Percentiles rank a stretch among this genome's conserved stretches.
phyloP scores from a whole-genome alignment of 2,329 filamentous ascomycete species.

The Colletotrichum coccodes region DNA sequence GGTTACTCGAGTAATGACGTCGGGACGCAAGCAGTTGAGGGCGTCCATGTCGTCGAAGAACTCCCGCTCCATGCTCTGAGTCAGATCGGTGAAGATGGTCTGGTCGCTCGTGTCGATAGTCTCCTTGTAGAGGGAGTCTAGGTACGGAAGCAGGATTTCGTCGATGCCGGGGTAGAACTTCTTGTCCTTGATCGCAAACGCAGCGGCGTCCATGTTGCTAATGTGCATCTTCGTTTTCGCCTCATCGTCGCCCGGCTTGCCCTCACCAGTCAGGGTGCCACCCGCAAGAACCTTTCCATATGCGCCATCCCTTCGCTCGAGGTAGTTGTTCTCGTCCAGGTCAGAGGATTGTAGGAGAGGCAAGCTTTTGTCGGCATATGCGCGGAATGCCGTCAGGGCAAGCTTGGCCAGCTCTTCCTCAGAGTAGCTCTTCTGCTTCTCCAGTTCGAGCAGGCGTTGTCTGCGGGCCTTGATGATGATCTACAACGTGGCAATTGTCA shows the following conservation, averaged over 20 bases:
- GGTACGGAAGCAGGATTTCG: constrained; percentile 81
- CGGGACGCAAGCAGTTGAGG: constrained; percentile 85
- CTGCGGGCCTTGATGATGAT: constrained; percentile 75
- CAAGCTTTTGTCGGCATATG: constrained; percentile 66
- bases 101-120: constrained; percentile 70
- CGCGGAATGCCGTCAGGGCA: constrained; percentile 62
- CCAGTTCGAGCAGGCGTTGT: constrained; percentile 82
- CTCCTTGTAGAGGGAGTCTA: constrained; percentile 77
- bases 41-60: constrained; percentile 90
- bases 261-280: constrained; percentile 64
- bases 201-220: constrained; percentile 66
- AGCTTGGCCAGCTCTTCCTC: constrained; percentile 57
- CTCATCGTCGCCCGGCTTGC: constrained; percentile 78
- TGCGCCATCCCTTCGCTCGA: constrained; percentile 57
- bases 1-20: constrained; percentile 88
- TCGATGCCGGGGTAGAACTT: constrained; percentile 66
- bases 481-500: constrained; percentile 40
- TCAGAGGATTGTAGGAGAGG: constrained; percentile 57
- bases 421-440: constrained; percentile 74
- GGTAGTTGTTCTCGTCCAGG: constrained; percentile 62
- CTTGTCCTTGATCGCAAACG: constrained; percentile 57
- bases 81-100: constrained; percentile 86
- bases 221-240: constrained; percentile 93
- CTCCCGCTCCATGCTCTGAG: constrained; percentile 84
- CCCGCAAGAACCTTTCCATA: constrained; percentile 67